A percentile compares a stretch with the other conserved stretches of the same genome.
phyloP scores from a whole-genome alignment of 1,284 basidiomycete genomes.

The Ganoderma lucidum region DNA sequence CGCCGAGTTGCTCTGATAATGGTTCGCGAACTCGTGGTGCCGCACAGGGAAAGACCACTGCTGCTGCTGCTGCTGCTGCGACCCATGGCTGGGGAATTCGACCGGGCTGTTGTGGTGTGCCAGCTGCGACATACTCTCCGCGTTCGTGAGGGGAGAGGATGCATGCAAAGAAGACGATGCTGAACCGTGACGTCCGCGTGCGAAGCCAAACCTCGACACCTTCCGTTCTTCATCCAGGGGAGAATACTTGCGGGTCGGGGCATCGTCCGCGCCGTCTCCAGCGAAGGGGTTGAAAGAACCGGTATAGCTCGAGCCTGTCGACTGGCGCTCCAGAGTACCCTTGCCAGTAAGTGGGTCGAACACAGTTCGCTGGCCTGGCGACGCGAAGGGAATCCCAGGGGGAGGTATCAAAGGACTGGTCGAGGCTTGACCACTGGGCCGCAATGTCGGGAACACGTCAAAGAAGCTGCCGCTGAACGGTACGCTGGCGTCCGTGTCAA shows the following conservation, averaged over 20 bases:
- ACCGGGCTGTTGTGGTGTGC: slow-evolving; percentile 53
- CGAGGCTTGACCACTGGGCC: slow-evolving; percentile 44
- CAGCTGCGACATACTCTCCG: slow-evolving; percentile 53
- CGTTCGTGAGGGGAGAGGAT: slow-evolving; percentile 61
- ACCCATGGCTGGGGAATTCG: slow-evolving; percentile 44
- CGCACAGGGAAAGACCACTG: slow-evolving; percentile 58
- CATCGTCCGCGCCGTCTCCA: slow-evolving; percentile 57
- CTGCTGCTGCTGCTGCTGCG: slow-evolving; percentile 50
- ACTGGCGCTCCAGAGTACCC: slow-evolving; percentile 54
- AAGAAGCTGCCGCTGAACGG: slow-evolving; percentile 70
- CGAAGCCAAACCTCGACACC: slow-evolving; percentile 86
- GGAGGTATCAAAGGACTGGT: slow-evolving; percentile 52
- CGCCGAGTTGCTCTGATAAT: slow-evolving; percentile 45
- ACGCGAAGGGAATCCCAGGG: slow-evolving; percentile 59
- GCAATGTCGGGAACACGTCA: slow-evolving; percentile 71
- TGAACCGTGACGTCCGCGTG: slow-evolving; percentile 72
- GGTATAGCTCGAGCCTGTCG: slow-evolving; percentile 61
- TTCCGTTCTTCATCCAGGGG: slow-evolving; percentile 75
- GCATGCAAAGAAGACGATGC: slow-evolving; percentile 69
- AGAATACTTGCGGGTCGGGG: slow-evolving; percentile 40
- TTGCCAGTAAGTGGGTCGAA: slow-evolving; percentile 56
- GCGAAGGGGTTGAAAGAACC: slow-evolving; percentile 85
- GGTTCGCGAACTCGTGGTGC: slow-evolving; percentile 47
- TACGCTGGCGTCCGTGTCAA: slow-evolving; percentile 56
- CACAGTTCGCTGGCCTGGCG: slow-evolving; percentile 55